Evolutionary conservation across 2,329 filamentous ascomycete genomes (phyloP).

Genomic region (Didymella sp.): DNA sequence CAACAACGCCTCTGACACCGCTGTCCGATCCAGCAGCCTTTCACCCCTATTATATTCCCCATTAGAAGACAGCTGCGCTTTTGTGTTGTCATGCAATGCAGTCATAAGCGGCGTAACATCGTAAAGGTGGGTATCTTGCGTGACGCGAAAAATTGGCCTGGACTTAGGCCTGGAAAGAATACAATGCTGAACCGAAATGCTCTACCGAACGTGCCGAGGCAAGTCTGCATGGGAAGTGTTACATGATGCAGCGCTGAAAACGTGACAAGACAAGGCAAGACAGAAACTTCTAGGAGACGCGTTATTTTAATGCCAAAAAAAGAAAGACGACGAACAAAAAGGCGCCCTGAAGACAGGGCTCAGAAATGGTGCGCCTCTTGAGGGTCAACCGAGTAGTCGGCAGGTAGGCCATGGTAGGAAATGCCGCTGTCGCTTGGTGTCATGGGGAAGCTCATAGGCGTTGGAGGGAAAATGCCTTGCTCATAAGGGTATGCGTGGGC

Average conservation of each 20-base stretch:
- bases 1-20: background rate
- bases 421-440: constrained; percentile 6
- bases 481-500: constrained; percentile 3
- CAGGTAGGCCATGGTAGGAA: constrained; percentile 21
- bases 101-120: constrained; percentile 37
- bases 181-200: constrained; percentile 13
- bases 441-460: constrained; percentile 15
- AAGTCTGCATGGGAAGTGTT: constrained; percentile 1
- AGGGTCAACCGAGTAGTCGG: constrained; percentile 10
- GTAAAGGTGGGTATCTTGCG: constrained; percentile 34
- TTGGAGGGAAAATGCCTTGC: constrained; percentile 2
- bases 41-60: constrained; percentile 22
- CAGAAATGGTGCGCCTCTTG: background rate
- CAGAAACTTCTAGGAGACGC: background rate
- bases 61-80: constrained; percentile 22
- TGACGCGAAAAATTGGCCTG: constrained; percentile 13
- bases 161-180: constrained; percentile 11
- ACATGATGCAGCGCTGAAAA: constrained; percentile 23
- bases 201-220: constrained; percentile 27
- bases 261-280: background rate
- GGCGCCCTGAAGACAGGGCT: constrained; percentile 1
- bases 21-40: background rate
- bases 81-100: constrained; percentile 29
- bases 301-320: constrained; percentile 1
- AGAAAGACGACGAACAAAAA: constrained; percentile 1